Evolutionary conservation across 768 basidiomycete genomes (phyloP), one percentile per base, ranked within the genome.

Genomic region (Cantharellus anzutake): DNA sequence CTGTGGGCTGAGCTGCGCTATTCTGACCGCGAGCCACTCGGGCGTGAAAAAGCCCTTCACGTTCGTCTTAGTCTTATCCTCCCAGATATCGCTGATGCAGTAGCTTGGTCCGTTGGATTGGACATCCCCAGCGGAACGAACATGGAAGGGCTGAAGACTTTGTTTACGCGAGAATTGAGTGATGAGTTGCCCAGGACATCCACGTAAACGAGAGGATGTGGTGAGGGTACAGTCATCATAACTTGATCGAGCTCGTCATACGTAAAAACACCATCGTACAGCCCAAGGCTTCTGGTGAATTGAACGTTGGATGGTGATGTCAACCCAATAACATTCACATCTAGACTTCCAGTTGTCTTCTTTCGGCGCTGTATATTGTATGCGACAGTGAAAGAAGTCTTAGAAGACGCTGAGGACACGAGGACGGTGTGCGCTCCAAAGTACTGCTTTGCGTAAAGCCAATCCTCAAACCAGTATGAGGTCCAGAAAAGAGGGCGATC

Each of bases 391-490:
- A 84, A 83, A 0, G 83, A 81, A 0, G 82, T 84, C 65, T 84
- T 84, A 37, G 83, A 76, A 2, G 83, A 84, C 0, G 83, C 83
- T 48, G 81, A 82, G 2, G 83, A 82, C 42, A 84, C 75, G 53
- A 84, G 71, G 60, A 84, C 70, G 11, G 37, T 38, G 38, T 67
- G 65, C 2, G 71, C 76, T 0, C 72, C 75, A 4, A 75, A 73
- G 66, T 83, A 84, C 34, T 67, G 64, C 2, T 76, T 72, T 3
- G 73, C 70, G 60, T 75, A 69, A 3, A 84, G 66, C 81, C 81
- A 84, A 65, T 84, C 83, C 67, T 84, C 81, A 63, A 76, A 82
- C 83, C 83, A 84, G 63, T 77, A 84, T 1, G 83, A 76, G 0
- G 83, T 84, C 83, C 83, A 84, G 68, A 83, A 84, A 14, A 84